phyloP scores from a whole-genome alignment of 1,139 yeast species.

The Sugiyamaella neomexicana region DNA sequence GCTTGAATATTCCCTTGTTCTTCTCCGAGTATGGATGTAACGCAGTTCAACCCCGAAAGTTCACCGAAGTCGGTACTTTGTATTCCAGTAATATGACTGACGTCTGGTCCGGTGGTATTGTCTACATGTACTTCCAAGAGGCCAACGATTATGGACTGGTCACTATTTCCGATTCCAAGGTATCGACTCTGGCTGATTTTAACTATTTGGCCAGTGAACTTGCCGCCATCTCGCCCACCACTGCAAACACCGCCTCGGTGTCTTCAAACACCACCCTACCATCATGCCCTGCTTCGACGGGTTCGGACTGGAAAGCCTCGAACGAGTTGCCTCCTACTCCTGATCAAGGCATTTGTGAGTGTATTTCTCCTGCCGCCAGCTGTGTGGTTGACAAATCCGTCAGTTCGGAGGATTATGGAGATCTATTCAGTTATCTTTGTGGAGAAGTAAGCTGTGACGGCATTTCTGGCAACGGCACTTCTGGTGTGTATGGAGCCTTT shows the following conservation, averaged over 20 bases:
- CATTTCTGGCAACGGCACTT: slow-evolving; percentile 53
- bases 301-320: slow-evolving; percentile 55
- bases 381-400: slow-evolving; percentile 55
- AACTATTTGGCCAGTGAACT: slow-evolving; percentile 50
- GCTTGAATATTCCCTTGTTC: slow-evolving; percentile 72
- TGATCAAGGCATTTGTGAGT: slow-evolving; percentile 57
- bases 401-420: slow-evolving; percentile 51
- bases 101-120: slow-evolving; percentile 91
- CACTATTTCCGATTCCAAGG: slow-evolving; percentile 51
- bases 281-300: slow-evolving; percentile 53
- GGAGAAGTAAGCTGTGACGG: slow-evolving; percentile 46
- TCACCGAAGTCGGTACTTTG: slow-evolving; percentile 65
- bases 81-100: slow-evolving; percentile 62
- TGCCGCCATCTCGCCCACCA: slow-evolving; percentile 58
- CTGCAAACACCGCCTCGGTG: slow-evolving; percentile 52
- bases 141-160: slow-evolving; percentile 89
- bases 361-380: slow-evolving; percentile 50
- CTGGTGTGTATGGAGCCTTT: slow-evolving; percentile 72
- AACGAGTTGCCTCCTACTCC: slow-evolving; percentile 69
- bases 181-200: slow-evolving; percentile 62
- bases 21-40: slow-evolving; percentile 95
- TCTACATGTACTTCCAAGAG: slow-evolving; percentile 89
- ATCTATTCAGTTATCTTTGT: slow-evolving; percentile 57
- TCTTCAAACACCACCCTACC: slow-evolving; percentile 49
- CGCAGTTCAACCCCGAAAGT: slow-evolving; percentile 62